Base-by-base conservation (phyloP, 225 moss, liverwort and hornwort genomes). In the Takakia lepidozioides region DNA sequence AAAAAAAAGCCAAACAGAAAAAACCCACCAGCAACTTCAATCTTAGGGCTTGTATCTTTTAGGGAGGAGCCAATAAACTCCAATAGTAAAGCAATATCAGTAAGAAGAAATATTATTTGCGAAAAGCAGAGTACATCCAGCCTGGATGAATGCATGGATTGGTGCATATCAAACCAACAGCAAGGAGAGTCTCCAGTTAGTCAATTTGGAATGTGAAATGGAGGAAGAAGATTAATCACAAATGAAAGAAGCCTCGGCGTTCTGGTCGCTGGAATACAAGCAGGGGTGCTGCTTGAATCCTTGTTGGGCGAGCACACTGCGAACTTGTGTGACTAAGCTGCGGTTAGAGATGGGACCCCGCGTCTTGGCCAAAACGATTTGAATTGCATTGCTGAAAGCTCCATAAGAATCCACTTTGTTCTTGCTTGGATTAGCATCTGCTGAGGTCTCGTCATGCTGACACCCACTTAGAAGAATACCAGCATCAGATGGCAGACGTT, bases 321-420 rank as follows among this genome's bases (percentile, higher is more conserved):
- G 66, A 10, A 67, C 60, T 10, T 44, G 64, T 58, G 68, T 76
- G 4, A 80, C 76, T 27, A 84, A 42, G 32, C 76, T 67, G 38
- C 58, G 60, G 36, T 80, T 76, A 29, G 67, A 70, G 42, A 76
- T 60, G 26, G 43, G 55, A 20, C 52, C 72, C 19, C 56, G 69
- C 28, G 52, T 40, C 64, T 80, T 66, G 10, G 67, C 69, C 17
- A 84, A 48, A 3, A 76, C 43, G 24, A 61, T 64, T 45, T 76
- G 80, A 46, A 84, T 76, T 16, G 70, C 55, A 45, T 84, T 76
- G 53, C 73, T 80, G 11, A 84, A 70, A 55, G 84, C 84, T 57
- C 84, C 84, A 46, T 84, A 84, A 19, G 84, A 80, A 61, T 80
- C 51, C 26, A 52, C 55, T 18, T 59, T 75, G 30, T 80, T 68